Percentiles rank a stretch among this genome's conserved stretches.
Evolutionary conservation across 2,329 filamentous ascomycete genomes (phyloP).

Genomic region (Dissoconium aciculare): DNA sequence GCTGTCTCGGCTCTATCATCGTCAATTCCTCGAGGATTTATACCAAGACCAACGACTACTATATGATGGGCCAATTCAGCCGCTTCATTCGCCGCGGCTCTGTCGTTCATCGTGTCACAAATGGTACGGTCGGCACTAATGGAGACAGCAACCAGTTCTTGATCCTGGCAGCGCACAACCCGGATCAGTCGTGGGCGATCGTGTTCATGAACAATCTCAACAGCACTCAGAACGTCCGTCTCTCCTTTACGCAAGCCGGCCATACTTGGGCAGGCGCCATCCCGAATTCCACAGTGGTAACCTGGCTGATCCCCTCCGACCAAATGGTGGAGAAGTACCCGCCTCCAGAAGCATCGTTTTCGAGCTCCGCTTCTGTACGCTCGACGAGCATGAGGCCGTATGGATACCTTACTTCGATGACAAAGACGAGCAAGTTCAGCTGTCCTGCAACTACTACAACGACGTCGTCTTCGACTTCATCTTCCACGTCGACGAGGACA

Average conservation of each 20-base stretch:
- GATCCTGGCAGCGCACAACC: slow-evolving; percentile 13
- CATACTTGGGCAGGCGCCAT: slow-evolving; percentile 13
- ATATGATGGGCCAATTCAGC: slow-evolving; percentile 39
- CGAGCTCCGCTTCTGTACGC: neutral
- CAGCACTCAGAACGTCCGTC: slow-evolving; percentile 10
- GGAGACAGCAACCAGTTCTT: slow-evolving; percentile 10
- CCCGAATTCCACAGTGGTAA: slow-evolving; percentile 10
- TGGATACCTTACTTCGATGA: neutral
- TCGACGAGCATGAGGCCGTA: neutral
- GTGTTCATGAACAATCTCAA: slow-evolving; percentile 15
- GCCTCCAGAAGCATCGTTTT: neutral
- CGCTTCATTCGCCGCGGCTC: slow-evolving; percentile 14
- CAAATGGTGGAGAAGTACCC: slow-evolving; percentile 1
- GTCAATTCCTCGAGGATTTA: slow-evolving; percentile 48
- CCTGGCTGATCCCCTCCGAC: slow-evolving; percentile 11
- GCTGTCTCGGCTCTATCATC: slow-evolving; percentile 53
- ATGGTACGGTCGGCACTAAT: slow-evolving; percentile 8
- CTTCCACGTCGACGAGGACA: neutral
- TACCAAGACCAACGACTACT: slow-evolving; percentile 36
- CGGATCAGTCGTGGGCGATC: slow-evolving; percentile 13
- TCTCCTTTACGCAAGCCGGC: slow-evolving; percentile 12
- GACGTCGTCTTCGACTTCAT: slow-evolving; percentile 1
- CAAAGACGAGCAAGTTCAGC: slow-evolving; percentile 3
- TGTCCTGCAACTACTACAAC: slow-evolving; percentile 1
- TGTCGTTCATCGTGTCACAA: slow-evolving; percentile 10